Percentiles rank a stretch among this genome's conserved stretches.
Conservation (phyloP, 768 basidiomycete species). For the Termitomyces sp. region DNA sequence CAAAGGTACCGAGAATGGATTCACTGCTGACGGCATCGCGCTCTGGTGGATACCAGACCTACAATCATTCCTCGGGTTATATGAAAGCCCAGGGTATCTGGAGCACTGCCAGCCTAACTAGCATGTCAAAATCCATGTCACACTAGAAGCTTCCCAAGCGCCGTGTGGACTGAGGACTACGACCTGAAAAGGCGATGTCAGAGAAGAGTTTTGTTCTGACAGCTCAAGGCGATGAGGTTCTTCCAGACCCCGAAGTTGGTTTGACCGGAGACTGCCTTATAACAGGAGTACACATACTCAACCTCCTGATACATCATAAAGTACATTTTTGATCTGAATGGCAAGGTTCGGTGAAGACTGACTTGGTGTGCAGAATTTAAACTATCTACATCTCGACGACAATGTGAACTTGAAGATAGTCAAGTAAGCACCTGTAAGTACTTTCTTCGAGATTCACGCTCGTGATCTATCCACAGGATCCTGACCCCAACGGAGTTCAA, state of each 20-base stretch:
- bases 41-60: slow-evolving; percentile 99
- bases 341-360: background rate
- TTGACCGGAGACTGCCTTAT: slow-evolving; percentile 98
- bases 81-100: slow-evolving; percentile 95
- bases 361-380: slow-evolving; percentile 59
- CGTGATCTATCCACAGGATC: slow-evolving; percentile 54
- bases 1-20: slow-evolving; percentile 78
- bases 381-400: slow-evolving; percentile 94
- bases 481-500: slow-evolving; percentile 99
- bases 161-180: slow-evolving; percentile 84
- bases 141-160: slow-evolving; percentile 98
- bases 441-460: background rate
- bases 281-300: slow-evolving; percentile 99
- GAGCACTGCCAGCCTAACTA: slow-evolving; percentile 97
- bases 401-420: slow-evolving; percentile 99
- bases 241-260: slow-evolving; percentile 98
- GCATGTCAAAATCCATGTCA: slow-evolving; percentile 96
- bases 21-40: slow-evolving; percentile 95
- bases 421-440: slow-evolving; percentile 43
- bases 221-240: slow-evolving; percentile 98
- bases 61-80: slow-evolving; percentile 85
- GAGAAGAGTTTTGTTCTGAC: slow-evolving; percentile 97
- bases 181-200: slow-evolving; percentile 93
- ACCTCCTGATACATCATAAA: slow-evolving; percentile 98
- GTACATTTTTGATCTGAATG: slow-evolving; percentile 28